Evolutionary conservation across 2,329 filamentous ascomycete species (phyloP), one percentile per base, ranked within the genome.

Genomic region (Colletotrichum noveboracense): DNA sequence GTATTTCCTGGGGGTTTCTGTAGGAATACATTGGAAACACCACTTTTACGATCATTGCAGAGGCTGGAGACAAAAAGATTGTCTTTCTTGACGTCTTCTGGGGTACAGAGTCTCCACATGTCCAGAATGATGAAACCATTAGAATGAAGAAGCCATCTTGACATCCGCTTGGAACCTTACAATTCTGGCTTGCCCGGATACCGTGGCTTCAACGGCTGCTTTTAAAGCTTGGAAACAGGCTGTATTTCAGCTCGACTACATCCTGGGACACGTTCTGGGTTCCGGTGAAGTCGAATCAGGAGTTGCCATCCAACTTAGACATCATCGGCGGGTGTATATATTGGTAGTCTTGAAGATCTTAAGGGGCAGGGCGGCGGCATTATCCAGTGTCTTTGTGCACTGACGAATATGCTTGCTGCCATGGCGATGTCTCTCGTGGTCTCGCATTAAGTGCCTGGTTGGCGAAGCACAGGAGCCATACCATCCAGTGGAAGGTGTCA

Each of bases 161-260:
- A 13, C 32, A 34, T 6, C 2, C 12, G 30, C 30, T 32, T 32
- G 30, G 30, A 32, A 32, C 30, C 30, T 5, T 14, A 34, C 32
- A 34, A 34, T 43, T 52, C 43, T 52, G 43, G 43, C n/a, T 24
- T 52, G 43, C 3, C 2, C 0, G 10, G n/a, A 7, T 52, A 7
- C n/a, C 0, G 1, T 52, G 43, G 2, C 10, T 7, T 8, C 0
- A 21, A 52, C 0, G 10, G 2, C n/a, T 21, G n/a, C 6, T 21
- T 52, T 52, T 7, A 7, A 21, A 21, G n/a, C 0, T 16, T 48
- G 10, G 0, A 48, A 48, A 4, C n/a, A n/a, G n/a, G 43, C n/a
- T 48, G 10, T 21, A n/a, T 10, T 48, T 7, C 5, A n/a, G 5
- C 8, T 43, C 8, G 38, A 43, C 38, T 43, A 10, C 38, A 1